Evolutionary conservation across 129 eudicot species (phyloP).

Genomic region (Arctium lappa): DNA sequence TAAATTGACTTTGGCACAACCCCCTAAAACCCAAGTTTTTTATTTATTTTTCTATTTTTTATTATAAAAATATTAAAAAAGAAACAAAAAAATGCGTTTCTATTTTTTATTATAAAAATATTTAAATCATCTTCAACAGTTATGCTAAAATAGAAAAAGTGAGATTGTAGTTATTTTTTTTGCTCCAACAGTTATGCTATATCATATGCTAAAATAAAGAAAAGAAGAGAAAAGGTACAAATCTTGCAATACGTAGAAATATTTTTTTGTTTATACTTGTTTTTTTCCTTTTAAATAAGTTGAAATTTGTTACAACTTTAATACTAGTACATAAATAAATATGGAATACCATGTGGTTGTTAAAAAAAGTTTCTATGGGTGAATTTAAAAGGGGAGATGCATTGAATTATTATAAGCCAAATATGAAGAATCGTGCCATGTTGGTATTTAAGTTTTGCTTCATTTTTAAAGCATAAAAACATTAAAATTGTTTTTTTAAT

Average conservation of each 20-base stretch:
- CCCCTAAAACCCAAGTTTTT: background rate
- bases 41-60: background rate
- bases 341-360: background rate
- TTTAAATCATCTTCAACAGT: too few species aligned
- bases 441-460: background rate
- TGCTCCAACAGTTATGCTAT: too few species aligned
- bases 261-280: background rate
- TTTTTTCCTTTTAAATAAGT: background rate
- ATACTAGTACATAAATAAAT: background rate
- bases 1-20: conserved; percentile 8
- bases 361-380: background rate
- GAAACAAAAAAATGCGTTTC: too few species aligned
- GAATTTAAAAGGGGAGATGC: background rate
- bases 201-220: too few species aligned
- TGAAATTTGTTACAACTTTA: background rate
- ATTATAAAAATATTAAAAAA: background rate
- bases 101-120: too few species aligned
- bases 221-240: too few species aligned
- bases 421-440: background rate
- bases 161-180: too few species aligned
- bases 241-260: background rate
- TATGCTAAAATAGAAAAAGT: too few species aligned
- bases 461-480: background rate
- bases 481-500: background rate
- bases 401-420: background rate